These are phyloP conservation scores for Ceratorhiza oryzae-sativae DNA, from an alignment of 1,284 basidiomycete genomes.

Conservation along the genomic window DNA sequence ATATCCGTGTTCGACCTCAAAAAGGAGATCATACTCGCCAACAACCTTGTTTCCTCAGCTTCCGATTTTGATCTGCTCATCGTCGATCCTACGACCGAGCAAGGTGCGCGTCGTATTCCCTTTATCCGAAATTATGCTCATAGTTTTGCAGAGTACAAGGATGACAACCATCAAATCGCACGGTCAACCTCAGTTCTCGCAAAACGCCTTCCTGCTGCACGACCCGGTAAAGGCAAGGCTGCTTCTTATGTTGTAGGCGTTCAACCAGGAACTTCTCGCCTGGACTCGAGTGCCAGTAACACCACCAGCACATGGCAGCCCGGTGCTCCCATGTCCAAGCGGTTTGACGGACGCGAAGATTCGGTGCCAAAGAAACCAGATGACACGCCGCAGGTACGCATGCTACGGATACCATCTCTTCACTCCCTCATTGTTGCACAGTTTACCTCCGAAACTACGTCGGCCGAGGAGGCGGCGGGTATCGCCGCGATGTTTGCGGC, in stretches of 20 bases:
- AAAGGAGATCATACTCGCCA: conserved; percentile 95
- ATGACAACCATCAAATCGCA: conserved; percentile 91
- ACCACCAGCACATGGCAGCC: conserved; percentile 38
- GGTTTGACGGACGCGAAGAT: conserved; percentile 87
- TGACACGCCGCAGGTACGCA: conserved; percentile 8
- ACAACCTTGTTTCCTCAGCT: conserved; percentile 88
- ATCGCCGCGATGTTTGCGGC: conserved; percentile 96
- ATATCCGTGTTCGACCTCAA: conserved; percentile 99
- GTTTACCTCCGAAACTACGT: conserved; percentile 48
- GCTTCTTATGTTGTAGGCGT: conserved; percentile 78
- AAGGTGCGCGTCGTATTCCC: conserved; percentile 67
- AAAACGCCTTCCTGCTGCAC: conserved; percentile 83
- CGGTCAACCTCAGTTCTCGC: conserved; percentile 94
- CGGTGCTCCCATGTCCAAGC: conserved; percentile 74
- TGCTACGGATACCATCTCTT: too few relatives aligned
- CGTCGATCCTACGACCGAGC: conserved; percentile 82
- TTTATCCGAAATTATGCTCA: conserved; percentile 3
- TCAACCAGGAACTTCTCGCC: conserved; percentile 41
- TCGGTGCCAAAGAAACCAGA: conserved; percentile 23
- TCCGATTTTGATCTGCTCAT: conserved; percentile 96
- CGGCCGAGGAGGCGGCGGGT: conserved; percentile 82
- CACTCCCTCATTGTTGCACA: not conserved
- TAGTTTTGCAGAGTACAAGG: conserved; percentile 77
- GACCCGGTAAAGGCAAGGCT: conserved; percentile 92
- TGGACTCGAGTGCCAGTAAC: conserved; percentile 28